phyloP scores from a whole-genome alignment of 2,329 filamentous ascomycete species.

The Gnomoniopsis sp. region DNA sequence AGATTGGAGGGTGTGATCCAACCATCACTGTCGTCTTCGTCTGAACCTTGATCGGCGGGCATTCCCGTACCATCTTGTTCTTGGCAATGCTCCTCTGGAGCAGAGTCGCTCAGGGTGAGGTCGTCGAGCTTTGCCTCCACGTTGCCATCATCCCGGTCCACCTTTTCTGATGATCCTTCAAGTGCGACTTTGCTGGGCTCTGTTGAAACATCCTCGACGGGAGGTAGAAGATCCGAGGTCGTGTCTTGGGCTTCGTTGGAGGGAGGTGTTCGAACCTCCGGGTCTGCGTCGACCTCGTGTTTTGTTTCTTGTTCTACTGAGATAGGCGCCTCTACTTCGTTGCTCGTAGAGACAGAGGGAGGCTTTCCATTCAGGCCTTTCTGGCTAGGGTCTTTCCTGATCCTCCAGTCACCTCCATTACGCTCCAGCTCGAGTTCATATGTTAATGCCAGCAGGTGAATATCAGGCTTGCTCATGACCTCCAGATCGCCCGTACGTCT shows the following conservation, averaged over 20 bases:
- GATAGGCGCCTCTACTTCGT: constrained; percentile 18
- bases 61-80: constrained; percentile 24
- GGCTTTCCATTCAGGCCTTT: constrained; percentile 71
- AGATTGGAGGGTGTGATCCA: constrained; percentile 97
- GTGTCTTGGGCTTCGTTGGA: constrained; percentile 31
- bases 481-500: constrained; percentile 84
- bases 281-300: not conserved
- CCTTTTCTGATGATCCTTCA: constrained; percentile 17
- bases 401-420: constrained; percentile 83
- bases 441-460: constrained; percentile 83
- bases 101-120: constrained; percentile 21
- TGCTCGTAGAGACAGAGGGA: constrained; percentile 31
- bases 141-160: not conserved
- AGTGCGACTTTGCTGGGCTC: constrained; percentile 5
- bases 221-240: constrained; percentile 9
- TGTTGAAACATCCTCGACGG: not conserved
- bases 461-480: constrained; percentile 83
- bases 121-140: constrained; percentile 23
- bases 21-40: constrained; percentile 59
- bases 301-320: constrained; percentile 22
- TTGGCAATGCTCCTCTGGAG: constrained; percentile 27
- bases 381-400: constrained; percentile 76
- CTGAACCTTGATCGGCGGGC: constrained; percentile 30
- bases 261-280: constrained; percentile 25
- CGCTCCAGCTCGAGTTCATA: constrained; percentile 94